Conservation (phyloP, 2,329 filamentous ascomycete species). For the Aspergillus fischeri region DNA sequence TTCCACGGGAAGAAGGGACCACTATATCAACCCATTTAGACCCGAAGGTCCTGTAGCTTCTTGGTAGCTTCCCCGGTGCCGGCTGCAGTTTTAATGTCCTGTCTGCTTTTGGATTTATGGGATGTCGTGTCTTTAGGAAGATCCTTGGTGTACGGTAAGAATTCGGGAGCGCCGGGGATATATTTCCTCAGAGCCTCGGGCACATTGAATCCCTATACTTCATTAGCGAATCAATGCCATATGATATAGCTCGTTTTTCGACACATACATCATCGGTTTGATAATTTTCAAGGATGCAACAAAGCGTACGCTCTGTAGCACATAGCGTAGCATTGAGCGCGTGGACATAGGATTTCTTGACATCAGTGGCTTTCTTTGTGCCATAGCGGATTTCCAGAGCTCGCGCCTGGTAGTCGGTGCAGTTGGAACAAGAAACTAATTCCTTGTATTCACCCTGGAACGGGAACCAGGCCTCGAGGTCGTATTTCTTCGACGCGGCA, state of each 20-base stretch:
- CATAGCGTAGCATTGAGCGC: constrained; percentile 85
- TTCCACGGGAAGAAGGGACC: not conserved
- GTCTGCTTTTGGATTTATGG: constrained; percentile 49
- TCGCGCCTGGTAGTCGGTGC: constrained; percentile 93
- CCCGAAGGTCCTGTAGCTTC: constrained; percentile 39
- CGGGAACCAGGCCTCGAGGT: constrained; percentile 94
- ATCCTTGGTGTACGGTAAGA: constrained; percentile 84
- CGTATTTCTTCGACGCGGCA: constrained; percentile 84
- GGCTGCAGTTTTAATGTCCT: constrained; percentile 22
- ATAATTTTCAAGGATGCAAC: constrained; percentile 95
- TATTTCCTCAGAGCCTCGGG: constrained; percentile 84
- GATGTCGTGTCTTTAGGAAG: constrained; percentile 70
- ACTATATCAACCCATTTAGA: constrained; percentile 20
- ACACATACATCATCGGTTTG: constrained; percentile 73
- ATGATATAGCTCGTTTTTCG: not conserved
- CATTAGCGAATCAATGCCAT: constrained; percentile 15
- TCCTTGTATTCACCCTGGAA: constrained; percentile 98
- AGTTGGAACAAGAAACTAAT: constrained; percentile 95
- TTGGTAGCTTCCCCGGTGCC: constrained; percentile 34
- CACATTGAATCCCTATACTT: constrained; percentile 64
- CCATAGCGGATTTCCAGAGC: constrained; percentile 91
- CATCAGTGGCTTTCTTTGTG: constrained; percentile 77
- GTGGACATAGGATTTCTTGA: constrained; percentile 91
- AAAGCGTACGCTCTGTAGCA: constrained; percentile 86
- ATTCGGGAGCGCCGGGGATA: constrained; percentile 82